Conservation (phyloP, 2,329 filamentous ascomycete genomes). For the Allantophomopsis lycopodina region DNA sequence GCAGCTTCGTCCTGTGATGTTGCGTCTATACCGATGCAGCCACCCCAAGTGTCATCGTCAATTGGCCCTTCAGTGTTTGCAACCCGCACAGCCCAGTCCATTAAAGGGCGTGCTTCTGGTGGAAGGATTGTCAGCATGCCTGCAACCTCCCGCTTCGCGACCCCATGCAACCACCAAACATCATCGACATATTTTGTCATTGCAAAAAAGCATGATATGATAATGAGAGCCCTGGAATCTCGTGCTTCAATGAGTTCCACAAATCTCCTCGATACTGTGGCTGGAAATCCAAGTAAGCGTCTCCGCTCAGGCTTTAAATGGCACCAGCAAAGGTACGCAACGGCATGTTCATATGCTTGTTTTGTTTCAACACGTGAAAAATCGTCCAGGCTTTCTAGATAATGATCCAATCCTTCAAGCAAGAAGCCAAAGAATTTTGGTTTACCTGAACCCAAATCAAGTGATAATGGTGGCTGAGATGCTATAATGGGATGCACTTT, state of each 20-base stretch:
- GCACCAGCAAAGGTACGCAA: constrained; percentile 54
- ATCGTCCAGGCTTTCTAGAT: constrained; percentile 24
- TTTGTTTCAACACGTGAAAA: constrained; percentile 19
- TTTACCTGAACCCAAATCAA: constrained; percentile 38
- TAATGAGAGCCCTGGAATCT: constrained; percentile 45
- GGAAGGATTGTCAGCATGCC: constrained; percentile 24
- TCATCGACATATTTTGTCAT: constrained; percentile 46
- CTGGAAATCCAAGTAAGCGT: constrained; percentile 47
- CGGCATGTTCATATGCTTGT: constrained; percentile 47
- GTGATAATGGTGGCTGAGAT: constrained; percentile 45
- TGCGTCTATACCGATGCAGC: constrained; percentile 1
- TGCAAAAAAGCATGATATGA: constrained; percentile 52
- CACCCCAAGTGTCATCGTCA: constrained; percentile 15
- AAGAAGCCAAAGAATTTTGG: constrained; percentile 47
- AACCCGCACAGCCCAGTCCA: constrained; percentile 17
- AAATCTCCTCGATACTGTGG: constrained; percentile 46
- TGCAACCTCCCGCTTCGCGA: constrained; percentile 50
- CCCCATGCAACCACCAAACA: constrained; percentile 59
- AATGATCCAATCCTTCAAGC: constrained; percentile 41
- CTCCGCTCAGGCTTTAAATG: constrained; percentile 44
- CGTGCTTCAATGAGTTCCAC: constrained; percentile 44
- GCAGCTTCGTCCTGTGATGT: constrained; percentile 1
- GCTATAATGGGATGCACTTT: constrained; percentile 48
- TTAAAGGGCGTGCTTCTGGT: constrained; percentile 15
- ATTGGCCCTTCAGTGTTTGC: constrained; percentile 14